Conservation (phyloP, 2,329 filamentous ascomycete species). For the Phaeoacremonium minimum region DNA sequence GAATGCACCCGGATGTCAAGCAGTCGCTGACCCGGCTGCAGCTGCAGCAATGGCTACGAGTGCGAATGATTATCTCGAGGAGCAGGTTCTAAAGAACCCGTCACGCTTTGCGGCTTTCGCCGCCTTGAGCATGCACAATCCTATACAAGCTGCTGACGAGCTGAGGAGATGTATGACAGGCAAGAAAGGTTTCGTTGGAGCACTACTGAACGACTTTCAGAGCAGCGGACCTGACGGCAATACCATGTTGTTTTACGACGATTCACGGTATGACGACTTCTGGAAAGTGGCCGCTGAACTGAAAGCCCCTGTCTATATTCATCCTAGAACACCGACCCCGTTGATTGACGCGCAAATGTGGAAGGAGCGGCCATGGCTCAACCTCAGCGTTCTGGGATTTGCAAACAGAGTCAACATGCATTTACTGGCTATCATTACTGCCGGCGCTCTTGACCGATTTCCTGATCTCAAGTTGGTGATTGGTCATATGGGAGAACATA, state of each 20-base stretch:
- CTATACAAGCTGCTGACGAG: slow-evolving; percentile 20
- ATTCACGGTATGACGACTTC: slow-evolving; percentile 56
- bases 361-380: slow-evolving; percentile 10
- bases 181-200: slow-evolving; percentile 24
- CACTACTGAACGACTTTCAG: slow-evolving; percentile 29
- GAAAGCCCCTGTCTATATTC: slow-evolving; percentile 61
- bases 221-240: slow-evolving; percentile 50
- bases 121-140: slow-evolving; percentile 25
- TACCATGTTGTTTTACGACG: slow-evolving; percentile 61
- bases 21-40: slow-evolving; percentile 16
- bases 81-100: slow-evolving; percentile 17
- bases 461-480: slow-evolving; percentile 31
- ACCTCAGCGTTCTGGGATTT: slow-evolving; percentile 12
- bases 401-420: slow-evolving; percentile 26
- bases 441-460: slow-evolving; percentile 27
- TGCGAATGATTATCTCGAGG: slow-evolving; percentile 27
- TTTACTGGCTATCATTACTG: slow-evolving; percentile 27
- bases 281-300: slow-evolving; percentile 55
- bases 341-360: slow-evolving; percentile 46
- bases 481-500: slow-evolving; percentile 33
- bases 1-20: slow-evolving; percentile 26
- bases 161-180: slow-evolving; percentile 21
- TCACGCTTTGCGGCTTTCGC: slow-evolving; percentile 25
- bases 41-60: slow-evolving; percentile 17
- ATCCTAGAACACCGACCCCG: slow-evolving; percentile 55